Base-by-base conservation (phyloP, 441 rosid genomes). In the Populus hybrid region DNA sequence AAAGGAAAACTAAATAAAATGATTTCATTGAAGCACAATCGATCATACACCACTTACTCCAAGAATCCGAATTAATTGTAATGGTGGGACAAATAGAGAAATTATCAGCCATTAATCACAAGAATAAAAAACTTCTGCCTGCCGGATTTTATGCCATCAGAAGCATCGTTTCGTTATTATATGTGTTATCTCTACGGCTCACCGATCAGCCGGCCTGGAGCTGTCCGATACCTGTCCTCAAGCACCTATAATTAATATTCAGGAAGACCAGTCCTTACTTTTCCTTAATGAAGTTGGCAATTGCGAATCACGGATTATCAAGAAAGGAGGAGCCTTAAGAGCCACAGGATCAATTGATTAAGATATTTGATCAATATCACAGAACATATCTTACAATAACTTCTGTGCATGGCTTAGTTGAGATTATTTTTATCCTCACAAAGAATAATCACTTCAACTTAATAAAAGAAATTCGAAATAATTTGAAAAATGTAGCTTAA, bases 301-400 rank as follows among this genome's bases (percentile, higher is more conserved):
- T 93, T 63, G 98, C 98, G 82, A 93, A 93, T 69, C 94, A 18
- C 97, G 87, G 82, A 90, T 81, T 23, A 87, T 81, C 66, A 92
- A 77, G 67, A 87, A 87, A 10, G 90, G 88, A 1, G 94, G 88
- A 77, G 85, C 82, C 80, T 79, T 76, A 10, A 87, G 82, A 42
- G 98, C 90, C 92, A 89, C 84, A 2, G 95, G 95, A 84, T 90
- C 36, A 34, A 34, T 34, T 34, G 36, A 32, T 32, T 32, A 32
- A 32, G 6, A 32, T 32, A 93, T 70, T 70, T 91, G 98, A 69
- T 88, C 80, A n/a, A 87, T 79, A 80, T 87, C 85, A 12, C 89
- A 82, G 76, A 84, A 93, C 30, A 71, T 8, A 10, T 90, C 85
- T 87, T 20, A 97, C 93, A 1, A 93, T 89, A 20, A 84, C 81